Evolutionary conservation across 176 grass and related monocot species (phyloP).

Genomic region (Aegilops speltoides): DNA sequence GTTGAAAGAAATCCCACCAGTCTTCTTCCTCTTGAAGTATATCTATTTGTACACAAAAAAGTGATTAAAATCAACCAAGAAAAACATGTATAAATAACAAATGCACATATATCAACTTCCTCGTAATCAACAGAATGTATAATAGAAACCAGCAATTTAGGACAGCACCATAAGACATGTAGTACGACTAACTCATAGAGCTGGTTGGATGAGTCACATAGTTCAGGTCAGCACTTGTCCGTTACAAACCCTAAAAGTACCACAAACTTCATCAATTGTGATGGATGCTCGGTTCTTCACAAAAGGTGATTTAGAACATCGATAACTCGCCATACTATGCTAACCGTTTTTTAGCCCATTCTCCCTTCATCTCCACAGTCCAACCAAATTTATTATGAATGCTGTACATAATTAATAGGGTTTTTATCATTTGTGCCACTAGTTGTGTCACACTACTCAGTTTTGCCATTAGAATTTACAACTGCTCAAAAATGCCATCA

Average conservation of each 20-base stretch:
- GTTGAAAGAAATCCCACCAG: constrained; percentile 97
- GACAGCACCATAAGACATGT: background rate
- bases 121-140: constrained; percentile 11
- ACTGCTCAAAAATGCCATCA: too few species aligned
- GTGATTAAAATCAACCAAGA: background rate
- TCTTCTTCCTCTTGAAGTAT: constrained; percentile 99
- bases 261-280: background rate
- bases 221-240: background rate
- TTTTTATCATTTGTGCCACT: too few species aligned
- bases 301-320: background rate
- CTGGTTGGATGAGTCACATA: constrained; percentile 19
- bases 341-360: background rate
- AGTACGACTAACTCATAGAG: background rate
- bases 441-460: too few species aligned
- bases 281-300: background rate
- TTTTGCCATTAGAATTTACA: too few species aligned
- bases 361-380: background rate
- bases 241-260: background rate
- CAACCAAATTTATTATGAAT: background rate
- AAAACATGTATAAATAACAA: background rate
- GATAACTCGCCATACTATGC: background rate
- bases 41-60: constrained; percentile 49
- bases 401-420: background rate
- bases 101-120: constrained; percentile 1
- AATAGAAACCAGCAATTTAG: constrained; percentile 15